A percentile compares a stretch with the other conserved stretches of the same genome.
These are phyloP conservation scores for Xylaria hypoxylon DNA, from an alignment of 2,329 filamentous ascomycete genomes.

Conservation along the genomic window DNA sequence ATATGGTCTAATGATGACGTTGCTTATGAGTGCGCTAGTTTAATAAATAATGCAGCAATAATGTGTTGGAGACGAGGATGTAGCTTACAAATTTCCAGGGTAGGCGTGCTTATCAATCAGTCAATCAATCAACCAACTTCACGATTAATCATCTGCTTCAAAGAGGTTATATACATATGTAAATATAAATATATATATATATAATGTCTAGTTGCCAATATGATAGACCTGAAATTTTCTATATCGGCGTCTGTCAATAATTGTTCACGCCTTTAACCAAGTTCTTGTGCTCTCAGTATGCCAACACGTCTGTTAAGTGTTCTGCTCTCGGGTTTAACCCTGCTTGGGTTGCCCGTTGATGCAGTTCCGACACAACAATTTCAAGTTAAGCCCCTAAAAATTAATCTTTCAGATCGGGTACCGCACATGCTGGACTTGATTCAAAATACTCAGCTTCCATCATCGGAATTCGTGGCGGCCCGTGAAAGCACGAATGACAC, in stretches of 20 bases:
- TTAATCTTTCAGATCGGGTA: slow-evolving; percentile 22
- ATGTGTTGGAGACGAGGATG: background rate
- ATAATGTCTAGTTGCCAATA: background rate
- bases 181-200: background rate
- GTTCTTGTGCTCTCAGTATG: slow-evolving; percentile 12
- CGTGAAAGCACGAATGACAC: slow-evolving; percentile 10
- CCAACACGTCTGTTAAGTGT: background rate
- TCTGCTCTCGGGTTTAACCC: slow-evolving; percentile 16
- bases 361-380: slow-evolving; percentile 3
- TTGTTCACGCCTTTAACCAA: background rate
- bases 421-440: slow-evolving; percentile 30
- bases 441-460: slow-evolving; percentile 18
- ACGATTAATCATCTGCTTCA: slow-evolving; percentile 1
- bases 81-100: slow-evolving; percentile 9
- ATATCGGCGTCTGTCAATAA: background rate
- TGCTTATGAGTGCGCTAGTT: no score
- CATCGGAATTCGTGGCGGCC: slow-evolving; percentile 15
- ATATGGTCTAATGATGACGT: no score
- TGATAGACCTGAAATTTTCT: background rate
- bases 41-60: no score
- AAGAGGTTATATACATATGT: background rate
- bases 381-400: slow-evolving; percentile 7
- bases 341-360: slow-evolving; percentile 13
- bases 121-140: slow-evolving; percentile 7
- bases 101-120: slow-evolving; percentile 6